These are phyloP conservation scores for Candida mesenterica DNA, from an alignment of 1,139 yeast genomes.

Conservation along the genomic window DNA sequence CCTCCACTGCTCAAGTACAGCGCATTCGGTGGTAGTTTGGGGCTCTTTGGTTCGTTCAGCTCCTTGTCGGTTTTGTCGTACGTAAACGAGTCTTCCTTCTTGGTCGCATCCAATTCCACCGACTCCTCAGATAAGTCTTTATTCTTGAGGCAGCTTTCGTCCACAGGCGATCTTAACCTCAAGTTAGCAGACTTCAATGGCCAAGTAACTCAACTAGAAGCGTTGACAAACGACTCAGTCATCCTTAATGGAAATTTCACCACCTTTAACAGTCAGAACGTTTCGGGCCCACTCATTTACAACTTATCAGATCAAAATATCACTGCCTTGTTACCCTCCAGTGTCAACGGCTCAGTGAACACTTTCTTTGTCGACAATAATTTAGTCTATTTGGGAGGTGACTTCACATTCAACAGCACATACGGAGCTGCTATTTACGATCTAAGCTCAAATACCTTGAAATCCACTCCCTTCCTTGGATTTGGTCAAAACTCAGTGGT, in stretches of 20 bases:
- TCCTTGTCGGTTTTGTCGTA: constrained; percentile 59
- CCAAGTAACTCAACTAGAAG: constrained; percentile 24
- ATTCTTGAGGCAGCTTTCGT: constrained; percentile 29
- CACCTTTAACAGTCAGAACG: constrained; percentile 31
- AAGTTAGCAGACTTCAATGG: constrained; percentile 37
- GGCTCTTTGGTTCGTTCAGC: constrained; percentile 64
- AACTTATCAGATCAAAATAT: constrained; percentile 48
- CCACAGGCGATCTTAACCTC: constrained; percentile 24
- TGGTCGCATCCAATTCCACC: constrained; percentile 17
- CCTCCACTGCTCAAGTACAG: constrained; percentile 35
- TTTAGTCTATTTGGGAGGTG: constrained; percentile 78
- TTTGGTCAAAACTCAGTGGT: constrained; percentile 62
- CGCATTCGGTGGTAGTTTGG: constrained; percentile 44
- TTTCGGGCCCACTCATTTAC: constrained; percentile 54
- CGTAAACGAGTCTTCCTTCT: constrained; percentile 43
- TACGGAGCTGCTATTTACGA: constrained; percentile 71
- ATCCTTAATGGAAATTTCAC: constrained; percentile 47
- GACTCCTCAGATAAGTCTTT: constrained; percentile 16
- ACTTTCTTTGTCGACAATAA: constrained; percentile 48
- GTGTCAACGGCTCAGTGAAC: constrained; percentile 50
- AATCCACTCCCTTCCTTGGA: constrained; percentile 70
- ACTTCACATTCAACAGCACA: constrained; percentile 54
- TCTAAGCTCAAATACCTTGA: constrained; percentile 38
- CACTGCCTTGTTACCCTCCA: constrained; percentile 33
- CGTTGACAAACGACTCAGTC: constrained; percentile 27